Conservation (phyloP, 352 stramenopile species). For the Halophytophthora polymorphica region DNA sequence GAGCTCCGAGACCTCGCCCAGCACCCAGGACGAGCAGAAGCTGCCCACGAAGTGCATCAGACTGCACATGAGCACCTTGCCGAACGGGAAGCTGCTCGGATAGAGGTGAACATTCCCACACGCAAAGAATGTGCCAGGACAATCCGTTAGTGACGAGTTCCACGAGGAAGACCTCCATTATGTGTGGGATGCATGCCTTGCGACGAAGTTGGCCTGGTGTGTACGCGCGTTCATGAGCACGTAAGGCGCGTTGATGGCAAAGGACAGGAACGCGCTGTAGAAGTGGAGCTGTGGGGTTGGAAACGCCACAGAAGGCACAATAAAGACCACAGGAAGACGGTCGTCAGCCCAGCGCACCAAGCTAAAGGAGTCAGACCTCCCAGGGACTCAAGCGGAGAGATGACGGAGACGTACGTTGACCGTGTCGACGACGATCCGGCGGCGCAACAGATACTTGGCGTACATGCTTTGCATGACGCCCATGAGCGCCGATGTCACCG, state of each 20-base stretch:
- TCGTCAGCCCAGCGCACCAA: conserved; percentile 1
- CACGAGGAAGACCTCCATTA: background rate
- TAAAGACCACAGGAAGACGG: background rate
- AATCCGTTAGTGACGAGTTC: background rate
- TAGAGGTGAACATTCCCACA: conserved; percentile 1
- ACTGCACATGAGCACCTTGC: conserved; percentile 71
- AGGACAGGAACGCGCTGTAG: conserved; percentile 80
- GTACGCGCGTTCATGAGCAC: conserved; percentile 57
- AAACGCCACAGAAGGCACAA: background rate
- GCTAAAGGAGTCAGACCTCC: background rate
- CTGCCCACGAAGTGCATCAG: conserved; percentile 83
- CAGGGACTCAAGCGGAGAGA: background rate
- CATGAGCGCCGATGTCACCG: conserved; percentile 66
- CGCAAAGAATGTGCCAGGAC: conserved; percentile 6
- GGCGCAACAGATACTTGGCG: conserved; percentile 80
- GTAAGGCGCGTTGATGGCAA: conserved; percentile 79
- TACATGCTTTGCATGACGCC: conserved; percentile 89
- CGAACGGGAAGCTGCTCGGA: conserved; percentile 57
- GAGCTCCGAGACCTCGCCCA: conserved; percentile 84
- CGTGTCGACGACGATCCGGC: conserved; percentile 70
- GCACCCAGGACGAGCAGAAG: conserved; percentile 77
- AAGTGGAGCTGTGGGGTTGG: conserved; percentile 66
- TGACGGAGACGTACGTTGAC: conserved; percentile 61
- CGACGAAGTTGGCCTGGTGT: conserved; percentile 53
- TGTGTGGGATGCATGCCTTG: background rate